Evolutionary conservation across 345 rosid species (phyloP), one percentile per base, ranked within the genome.

Genomic region (Camelina hispida): DNA sequence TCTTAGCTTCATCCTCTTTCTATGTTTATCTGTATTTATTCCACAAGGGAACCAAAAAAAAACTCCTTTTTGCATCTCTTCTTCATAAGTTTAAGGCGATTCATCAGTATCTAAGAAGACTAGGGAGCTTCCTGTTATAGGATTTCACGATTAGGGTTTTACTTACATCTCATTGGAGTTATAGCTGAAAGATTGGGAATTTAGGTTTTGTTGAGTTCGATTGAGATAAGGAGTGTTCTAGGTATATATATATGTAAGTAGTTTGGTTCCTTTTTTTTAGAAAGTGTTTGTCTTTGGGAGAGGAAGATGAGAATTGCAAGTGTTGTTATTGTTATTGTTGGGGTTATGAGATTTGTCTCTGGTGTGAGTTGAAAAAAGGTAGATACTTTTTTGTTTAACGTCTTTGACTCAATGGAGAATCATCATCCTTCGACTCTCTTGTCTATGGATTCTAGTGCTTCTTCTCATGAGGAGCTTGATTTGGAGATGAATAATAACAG

Each of bases 391-490:
- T 84, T 80, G 60, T 84, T 84, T 35, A 87, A 86, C 25, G 69
- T 84, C n/a, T 77, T 85, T 85, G 81, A 74, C 83, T 4, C 30
- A 28, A 94, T 94, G 95, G 97, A 94, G 83, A 89, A 86, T 82
- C 92, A 94, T 81, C 97, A 87, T 67, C 98, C 97, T 37, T 94
- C 97, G 43, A 94, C 98, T 28, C 87, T 94, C 58, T 82, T 94
- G 48, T 94, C 97, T 10, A 94, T 94, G 97, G 98, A 94, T 84
- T 90, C 97, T 7, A 86, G 96, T 73, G 89, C 97, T 79, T 82
- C 91, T 58, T 84, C 96, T 9, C 97, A 94, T 9, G 98, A 91
- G 34, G 98, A 94, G 61, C 78, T 90, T 64, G 97, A 91, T 75
- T 83, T 93, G 69, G 98, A 90, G 74, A 88, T 94, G 96, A 94